Evolutionary conservation across 2,329 filamentous ascomycete genomes (phyloP).

Genomic region (Gyromitra esculenta): DNA sequence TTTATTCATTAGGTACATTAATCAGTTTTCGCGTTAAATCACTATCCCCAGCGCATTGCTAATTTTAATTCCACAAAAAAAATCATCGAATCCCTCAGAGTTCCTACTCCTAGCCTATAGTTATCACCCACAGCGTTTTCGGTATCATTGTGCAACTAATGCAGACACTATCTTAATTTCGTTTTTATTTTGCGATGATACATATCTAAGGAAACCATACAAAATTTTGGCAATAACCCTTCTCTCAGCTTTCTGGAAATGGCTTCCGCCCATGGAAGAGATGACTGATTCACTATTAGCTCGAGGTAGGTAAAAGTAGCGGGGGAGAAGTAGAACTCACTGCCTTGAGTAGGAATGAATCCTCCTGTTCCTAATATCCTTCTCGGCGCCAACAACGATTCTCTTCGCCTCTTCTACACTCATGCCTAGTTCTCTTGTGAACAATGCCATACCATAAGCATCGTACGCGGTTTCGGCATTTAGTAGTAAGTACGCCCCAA

Average conservation of each 20-base stretch:
- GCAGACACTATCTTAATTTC: too few relatives aligned
- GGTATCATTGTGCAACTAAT: too few relatives aligned
- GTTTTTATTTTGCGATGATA: too few relatives aligned
- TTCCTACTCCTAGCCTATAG: too few relatives aligned
- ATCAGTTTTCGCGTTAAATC: too few relatives aligned
- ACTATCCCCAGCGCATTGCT: too few relatives aligned
- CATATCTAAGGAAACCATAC: too few relatives aligned
- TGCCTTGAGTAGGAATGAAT: constrained; percentile 22
- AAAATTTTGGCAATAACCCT: too few relatives aligned
- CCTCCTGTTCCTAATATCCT: background rate
- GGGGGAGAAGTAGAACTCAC: constrained; percentile 6
- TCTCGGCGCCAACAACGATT: constrained; percentile 5
- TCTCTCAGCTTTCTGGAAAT: background rate
- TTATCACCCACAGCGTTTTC: too few relatives aligned
- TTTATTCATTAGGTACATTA: too few relatives aligned
- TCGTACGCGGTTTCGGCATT: constrained; percentile 7
- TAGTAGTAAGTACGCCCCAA: constrained; percentile 58
- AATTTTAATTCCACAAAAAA: too few relatives aligned
- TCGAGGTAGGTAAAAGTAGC: background rate
- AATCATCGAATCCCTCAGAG: too few relatives aligned
- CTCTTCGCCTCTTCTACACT: background rate
- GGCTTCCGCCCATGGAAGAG: constrained; percentile 32
- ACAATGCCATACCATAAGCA: constrained; percentile 25
- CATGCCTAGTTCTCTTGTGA: constrained; percentile 30
- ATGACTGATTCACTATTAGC: constrained; percentile 14